Evolutionary conservation across 441 rosid species (phyloP), one percentile per base, ranked within the genome.

Genomic region (Manihot esculenta): DNA sequence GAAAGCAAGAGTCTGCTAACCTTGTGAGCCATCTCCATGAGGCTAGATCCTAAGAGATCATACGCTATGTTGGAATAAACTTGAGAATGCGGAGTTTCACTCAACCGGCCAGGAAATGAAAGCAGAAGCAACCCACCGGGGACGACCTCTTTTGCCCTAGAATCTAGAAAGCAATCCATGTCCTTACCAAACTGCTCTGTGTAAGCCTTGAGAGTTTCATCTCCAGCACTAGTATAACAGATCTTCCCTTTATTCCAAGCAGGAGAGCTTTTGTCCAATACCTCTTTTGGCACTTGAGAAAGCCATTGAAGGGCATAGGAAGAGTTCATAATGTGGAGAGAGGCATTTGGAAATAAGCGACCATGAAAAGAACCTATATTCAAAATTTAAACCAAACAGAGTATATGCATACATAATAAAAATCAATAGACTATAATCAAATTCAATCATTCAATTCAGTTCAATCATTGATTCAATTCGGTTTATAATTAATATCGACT

Each of bases 141-240:
- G 5, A 49, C 56, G 30, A 74, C 9, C 55, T 74, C 77, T 42
- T 62, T 6, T 10, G 74, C 73, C 47, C 78, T 60, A 18, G 26
- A 59, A 4, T 48, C 10, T 35, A 75, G 4, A 20, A 56, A 75
- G 24, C 18, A 18, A 8, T 61, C 72, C 74, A 82, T 72, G 62
- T 80, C 87, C 67, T 64, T 57, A 3, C 10, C 24, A 54, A 66
- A 80, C 41, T 76, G 84, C 30, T 38, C 18, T 2, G 66, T 26
- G 49, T 69, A 80, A 17, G 81, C 83, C 30, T 76, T 33, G 18
- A 61, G 51, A 17, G 75, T 77, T 12, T 76, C 74, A 33, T 68
- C 48, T 0, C 58, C 24, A 2, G 26, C 45, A 21, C 58, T 23
- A 5, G 41, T 6, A 42, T 64, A 75, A 35, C 3, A 24, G 26